Evolutionary conservation across 2,329 filamentous ascomycete species (phyloP).

Genomic region (Akanthomyces dipterigenus): DNA sequence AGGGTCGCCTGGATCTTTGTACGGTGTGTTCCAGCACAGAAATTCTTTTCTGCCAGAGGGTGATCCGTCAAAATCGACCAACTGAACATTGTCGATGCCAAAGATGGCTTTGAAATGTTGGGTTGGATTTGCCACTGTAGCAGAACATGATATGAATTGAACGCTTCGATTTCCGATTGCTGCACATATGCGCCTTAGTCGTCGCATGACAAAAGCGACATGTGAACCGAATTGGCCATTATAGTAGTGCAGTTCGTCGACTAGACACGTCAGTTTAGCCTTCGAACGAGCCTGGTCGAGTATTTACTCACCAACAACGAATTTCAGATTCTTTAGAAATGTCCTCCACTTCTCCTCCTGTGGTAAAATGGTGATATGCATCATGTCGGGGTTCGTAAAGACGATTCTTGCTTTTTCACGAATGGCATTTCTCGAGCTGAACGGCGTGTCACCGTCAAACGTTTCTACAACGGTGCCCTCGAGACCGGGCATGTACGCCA

Average conservation of each 20-base stretch:
- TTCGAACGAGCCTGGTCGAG: neutral
- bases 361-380: conserved; percentile 88
- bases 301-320: conserved; percentile 61
- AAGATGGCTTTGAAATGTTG: conserved; percentile 95
- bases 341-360: conserved; percentile 85
- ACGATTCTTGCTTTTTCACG: conserved; percentile 87
- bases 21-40: conserved; percentile 95
- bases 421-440: conserved; percentile 69
- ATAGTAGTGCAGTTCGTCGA: conserved; percentile 91
- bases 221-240: conserved; percentile 93
- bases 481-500: conserved; percentile 72
- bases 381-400: conserved; percentile 97
- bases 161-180: conserved; percentile 80
- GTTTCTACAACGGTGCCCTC: conserved; percentile 78
- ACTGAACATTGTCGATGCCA: conserved; percentile 69
- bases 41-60: conserved; percentile 89
- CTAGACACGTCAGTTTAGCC: conserved; percentile 25
- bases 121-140: conserved; percentile 87
- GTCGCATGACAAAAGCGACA: conserved; percentile 88
- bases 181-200: conserved; percentile 79
- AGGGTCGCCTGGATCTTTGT: conserved; percentile 80
- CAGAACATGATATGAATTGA: conserved; percentile 92
- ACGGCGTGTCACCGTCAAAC: conserved; percentile 90
- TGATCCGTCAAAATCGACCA: conserved; percentile 89
- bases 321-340: conserved; percentile 83